Evolutionary conservation across 495 filamentous ascomycete species (phyloP), one percentile per base, ranked within the genome.

Genomic region (Clohesyomyces aquaticus): DNA sequence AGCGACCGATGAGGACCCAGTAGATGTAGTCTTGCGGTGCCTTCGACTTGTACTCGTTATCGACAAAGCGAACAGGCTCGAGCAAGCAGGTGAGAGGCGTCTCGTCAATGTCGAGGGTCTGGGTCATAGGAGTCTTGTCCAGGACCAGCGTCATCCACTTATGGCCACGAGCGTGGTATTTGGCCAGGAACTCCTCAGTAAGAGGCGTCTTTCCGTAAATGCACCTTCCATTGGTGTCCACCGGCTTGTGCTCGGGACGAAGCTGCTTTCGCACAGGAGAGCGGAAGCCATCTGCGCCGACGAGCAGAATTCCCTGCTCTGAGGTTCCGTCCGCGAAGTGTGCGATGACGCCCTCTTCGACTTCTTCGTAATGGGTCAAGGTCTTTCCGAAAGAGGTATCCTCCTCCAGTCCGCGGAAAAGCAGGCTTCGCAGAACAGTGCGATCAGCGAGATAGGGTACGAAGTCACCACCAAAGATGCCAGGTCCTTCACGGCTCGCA

Each of bases 211-310:
- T 75, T 16, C 73, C 73, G 55, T 69, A 71, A 21, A 75, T 63
- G 28, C 54, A 66, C 16, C 65, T 46, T 25, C 66, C 65, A 16
- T 68, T 57, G 16, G 67, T 71, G 53, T 73, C 71, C 14, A 75
- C 43, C 8, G 49, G 53, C 46, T 66, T 69, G 42, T 68, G 59
- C n/a, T 69, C 46, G 1, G 73, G 72, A 6, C 70, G 59, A 14
- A 69, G 64, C 22, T 73, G 70, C 49, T 69, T 67, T 71, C 81
- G 81, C 3, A 77, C 72, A 9, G 65, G 73, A 8, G 83, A 86
- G 32, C 74, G 76, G 25, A 75, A 71, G 6, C 86, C 86, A 69
- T 88, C 86, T 56, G 77, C 78, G 32, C 79, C 85, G 46, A 88
- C 66, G 12, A 88, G 68, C 1, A 87, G 70, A 0, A 71, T 71